Base-by-base conservation (phyloP, 106 monocot genomes). In the Dendrobium officinale region DNA sequence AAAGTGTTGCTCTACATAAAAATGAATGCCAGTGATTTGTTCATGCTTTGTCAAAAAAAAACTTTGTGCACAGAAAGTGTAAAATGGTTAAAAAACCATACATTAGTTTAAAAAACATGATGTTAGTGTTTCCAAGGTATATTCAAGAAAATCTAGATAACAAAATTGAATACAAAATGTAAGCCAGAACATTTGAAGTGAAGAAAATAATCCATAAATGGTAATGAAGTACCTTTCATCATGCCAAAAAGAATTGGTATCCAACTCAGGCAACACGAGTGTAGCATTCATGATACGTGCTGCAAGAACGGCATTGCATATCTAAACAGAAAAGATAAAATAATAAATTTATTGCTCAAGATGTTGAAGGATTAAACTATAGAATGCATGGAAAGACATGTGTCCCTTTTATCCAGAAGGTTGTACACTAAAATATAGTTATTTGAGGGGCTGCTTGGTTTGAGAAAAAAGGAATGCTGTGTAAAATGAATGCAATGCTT, bases 281-380 rank as follows among this genome's bases (percentile, higher is more conserved):
- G 99, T 99, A 67, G 99, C 99, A 87, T 99, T 99, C 99, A 99
- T 99, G 75, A 99, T 93, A 73, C 99, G 82, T 83, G 99, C 99
- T 81, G 91, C 99, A 81, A 99, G 82, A 85, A 99, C 95, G 77
- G 95, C 99, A 93, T 99, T 99, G 64, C 99, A 99, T 88, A 99
- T 99, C 95, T 99, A 72, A 40, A 84, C 42, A 78, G 33, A 74
- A 44, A 33, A 42, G 40, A 74, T n/a, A 74, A 43, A 0, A 74
- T 42, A 20, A 74, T 4, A 13, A 74, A 20, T 74, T 43, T 1
- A 44, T 74, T n/a, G 43, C 3, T 43, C 29, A 37, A 70, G 37
- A 37, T 37, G 33, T 37, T 37, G 15, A 37, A 70, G 37, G 70
- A 33, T 70, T 1, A 66, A 70, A 70, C 16, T 70, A 37, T 70